Conservation (phyloP, 1,284 basidiomycete species). For the Malassezia pachydermatis region DNA sequence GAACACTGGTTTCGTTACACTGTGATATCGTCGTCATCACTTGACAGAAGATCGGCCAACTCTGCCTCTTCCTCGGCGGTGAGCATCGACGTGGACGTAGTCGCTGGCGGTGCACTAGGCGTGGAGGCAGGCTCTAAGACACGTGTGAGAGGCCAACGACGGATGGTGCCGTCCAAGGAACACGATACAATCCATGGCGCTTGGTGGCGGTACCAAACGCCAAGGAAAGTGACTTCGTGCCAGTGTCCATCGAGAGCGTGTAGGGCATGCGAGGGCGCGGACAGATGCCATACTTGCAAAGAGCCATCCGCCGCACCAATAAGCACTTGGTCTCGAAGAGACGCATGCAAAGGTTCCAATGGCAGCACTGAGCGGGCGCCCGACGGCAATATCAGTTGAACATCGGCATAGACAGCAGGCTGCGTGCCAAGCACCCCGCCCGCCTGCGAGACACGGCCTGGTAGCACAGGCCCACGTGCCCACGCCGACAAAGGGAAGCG, state of each 20-base stretch:
- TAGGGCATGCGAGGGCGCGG: background rate
- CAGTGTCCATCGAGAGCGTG: slow-evolving; percentile 28
- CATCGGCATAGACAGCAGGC: slow-evolving; percentile 4
- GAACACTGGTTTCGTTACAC: background rate
- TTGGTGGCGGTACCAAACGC: slow-evolving; percentile 11
- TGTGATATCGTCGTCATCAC: background rate
- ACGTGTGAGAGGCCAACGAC: slow-evolving; percentile 20
- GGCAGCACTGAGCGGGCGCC: slow-evolving; percentile 2
- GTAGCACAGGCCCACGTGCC: background rate
- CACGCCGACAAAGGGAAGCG: slow-evolving; percentile 10
- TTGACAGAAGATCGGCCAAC: slow-evolving; percentile 26
- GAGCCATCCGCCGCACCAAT: slow-evolving; percentile 5
- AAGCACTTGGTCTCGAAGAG: background rate
- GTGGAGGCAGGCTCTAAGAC: background rate
- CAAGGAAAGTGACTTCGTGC: slow-evolving; percentile 28
- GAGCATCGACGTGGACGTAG: slow-evolving; percentile 6
- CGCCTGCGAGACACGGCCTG: slow-evolving; percentile 7
- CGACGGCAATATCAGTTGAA: background rate
- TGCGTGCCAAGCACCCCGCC: background rate
- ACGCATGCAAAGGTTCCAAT: background rate
- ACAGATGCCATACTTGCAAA: slow-evolving; percentile 1
- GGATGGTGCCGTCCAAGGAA: slow-evolving; percentile 28
- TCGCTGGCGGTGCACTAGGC: background rate
- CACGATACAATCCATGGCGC: slow-evolving; percentile 26
- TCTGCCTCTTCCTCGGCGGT: slow-evolving; percentile 39